Base-by-base conservation (phyloP, 2,329 filamentous ascomycete genomes). In the Cadophora sp. region DNA sequence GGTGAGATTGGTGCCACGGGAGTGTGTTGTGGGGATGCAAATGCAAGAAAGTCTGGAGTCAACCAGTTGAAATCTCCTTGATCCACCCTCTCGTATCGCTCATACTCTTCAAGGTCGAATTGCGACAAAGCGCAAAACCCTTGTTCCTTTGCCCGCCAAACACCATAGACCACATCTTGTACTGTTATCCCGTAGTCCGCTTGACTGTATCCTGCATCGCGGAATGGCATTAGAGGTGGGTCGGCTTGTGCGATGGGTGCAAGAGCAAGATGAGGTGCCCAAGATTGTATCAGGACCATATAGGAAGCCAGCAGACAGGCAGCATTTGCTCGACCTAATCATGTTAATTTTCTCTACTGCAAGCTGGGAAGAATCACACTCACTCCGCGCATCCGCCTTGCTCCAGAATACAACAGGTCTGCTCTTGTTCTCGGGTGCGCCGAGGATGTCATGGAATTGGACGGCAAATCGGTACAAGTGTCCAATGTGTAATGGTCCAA, bases 1-100 rank as follows among this genome's bases (percentile, higher is more conserved):
- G 89, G 85, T 9, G 90, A 85, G 66, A 97, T 90, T 71, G 91
- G 89, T 66, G 89, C 86, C 14, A 91, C 87, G 5, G 94, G 92
- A 66, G 88, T 85, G 76, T 94, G 91, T 80, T 98, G 94, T 12
- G 96, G 96, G 24, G 95, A 98, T 55, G 96, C 96, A 79, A 99
- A 98, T 26, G 96, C 96, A 62, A 99, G 87, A 82, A 99, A 99
- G 77, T 94, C 85, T 9, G 95, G 94, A 6, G 94, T 97, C 68
- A 99, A 88, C 96, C 96, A 99, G 87, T 99, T 99, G 91, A 99
- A 99, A 82, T 99, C 96, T 71, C 96, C 96, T 84, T 97, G 94
- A 79, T 99, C 96, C 24, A 99, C 96, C 68, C 96, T 88, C 83
- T 99, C 96, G 76, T 89, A 99, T 79, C 88, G 91, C 82, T 99